Evolutionary conservation across 352 stramenopile species (phyloP), one percentile per base, ranked within the genome.

Genomic region (Phytophthora pistaciae): DNA sequence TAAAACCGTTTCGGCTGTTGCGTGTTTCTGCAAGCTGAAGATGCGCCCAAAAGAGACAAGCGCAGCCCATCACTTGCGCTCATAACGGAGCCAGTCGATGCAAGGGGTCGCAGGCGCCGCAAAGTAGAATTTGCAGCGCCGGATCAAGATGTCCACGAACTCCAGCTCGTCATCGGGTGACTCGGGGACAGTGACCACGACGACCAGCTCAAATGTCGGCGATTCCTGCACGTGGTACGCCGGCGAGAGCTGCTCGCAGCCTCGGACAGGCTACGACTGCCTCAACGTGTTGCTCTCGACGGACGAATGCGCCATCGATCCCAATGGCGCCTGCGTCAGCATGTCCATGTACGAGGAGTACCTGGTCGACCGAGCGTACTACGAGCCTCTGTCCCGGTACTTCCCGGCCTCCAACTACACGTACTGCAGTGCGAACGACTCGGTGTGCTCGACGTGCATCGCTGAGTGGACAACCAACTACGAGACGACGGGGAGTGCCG

Each of bases 201-300:
- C 63, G 5, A 59, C 49, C 16, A 79, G 53, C 58, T 73, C 67
- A 63, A 74, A 70, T 57, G 27, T 36, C 10, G 60, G 64, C 53
- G 75, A 82, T 60, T 79, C 71, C 14, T 82, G 75, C 68, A 77
- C 64, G 1, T 82, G 75, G 75, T 79, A 82, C 60, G 68, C 63
- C 3, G 67, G 59, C 25, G 33, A 56, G 11, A 60, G 16, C 29
- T 81, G 74, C 29, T 42, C 62, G 5, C 58, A 56, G 40, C 70
- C 74, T 42, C 74, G 74, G 8, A 76, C 74, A 3, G 70, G 74
- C 38, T 72, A 40, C 61, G 70, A 78, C 56, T 81, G 74, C 29
- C 74, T 81, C 53, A 81, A 81, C 50, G 49, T 49, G 48, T 29
- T 74, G 44, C 56, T 77, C 50, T 31, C 56, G 9, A 72, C 68